Base-by-base conservation (phyloP, 2,329 filamentous ascomycete species). In the Chrysoporthe cubensis region DNA sequence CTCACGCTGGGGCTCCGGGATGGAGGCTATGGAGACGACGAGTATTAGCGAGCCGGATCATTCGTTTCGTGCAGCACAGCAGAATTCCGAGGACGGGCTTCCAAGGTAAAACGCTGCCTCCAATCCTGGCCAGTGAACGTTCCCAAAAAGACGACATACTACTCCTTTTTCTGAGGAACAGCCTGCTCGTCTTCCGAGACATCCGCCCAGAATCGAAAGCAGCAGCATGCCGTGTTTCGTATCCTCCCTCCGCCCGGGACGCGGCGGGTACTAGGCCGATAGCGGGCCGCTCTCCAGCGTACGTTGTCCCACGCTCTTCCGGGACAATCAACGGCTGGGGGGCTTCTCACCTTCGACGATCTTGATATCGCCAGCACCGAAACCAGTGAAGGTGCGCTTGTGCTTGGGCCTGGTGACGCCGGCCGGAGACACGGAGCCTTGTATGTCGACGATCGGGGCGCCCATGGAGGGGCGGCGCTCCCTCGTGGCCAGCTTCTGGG, bases 341-440 rank as follows among this genome's bases (percentile, higher is more conserved):
- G 5, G n/a, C 1, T 37, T 74, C 81, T 82, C 89, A 83, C 94
- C 93, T 83, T 98, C 94, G 61, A 98, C 93, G 75, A 82, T 91
- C 84, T 97, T 97, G 84, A 97, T 97, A 77, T 99, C 96, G 46
- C 88, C 84, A 40, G 94, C 87, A 44, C 94, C 94, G 77, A 98
- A 96, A 9, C 96, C 96, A 11, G 96, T 99, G 72, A 92, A 92
- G n/a, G 95, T 98, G 73, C 96, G 89, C 85, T 93, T 97, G 83
- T 99, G 96, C 83, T 98, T 99, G 58, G 96, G 96, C 70, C 96
- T 87, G 37, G 87, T 88, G 81, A 91, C 90, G 77, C 96, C 95
- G 54, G 90, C 90, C 52, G 94, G 93, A n/a, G 91, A 91, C 67
- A 97, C 88, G 21, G 92, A 90, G 72, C 94, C 94, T 79, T 92